Evolutionary conservation across 1,284 basidiomycete species (phyloP), one percentile per base, ranked within the genome.

Genomic region (Bjerkandera adusta): DNA sequence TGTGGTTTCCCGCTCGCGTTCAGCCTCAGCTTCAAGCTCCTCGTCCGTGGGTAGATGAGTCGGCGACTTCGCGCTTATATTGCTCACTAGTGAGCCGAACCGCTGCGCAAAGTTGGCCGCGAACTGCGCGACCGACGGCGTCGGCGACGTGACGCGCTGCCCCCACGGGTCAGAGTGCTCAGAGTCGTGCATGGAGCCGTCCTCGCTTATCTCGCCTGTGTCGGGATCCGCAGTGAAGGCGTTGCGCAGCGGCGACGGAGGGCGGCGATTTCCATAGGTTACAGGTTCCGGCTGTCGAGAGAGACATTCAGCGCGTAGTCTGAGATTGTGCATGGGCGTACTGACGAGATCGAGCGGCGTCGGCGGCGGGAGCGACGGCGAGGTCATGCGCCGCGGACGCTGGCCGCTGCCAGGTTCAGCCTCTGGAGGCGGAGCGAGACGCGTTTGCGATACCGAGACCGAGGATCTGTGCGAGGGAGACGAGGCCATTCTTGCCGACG

Each of bases 21-120:
- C 77, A 8, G 86, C 86, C 51, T 89, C 83, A 4, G 85, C 86
- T 62, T 89, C 87, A 8, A 91, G 64, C 58, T 91, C 85, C 0
- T 83, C 85, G 59, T 88, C 85, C 2, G 81, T 79, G 2, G 77
- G 83, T 49, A 85, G 68, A 16, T 60, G 58, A 3, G 76, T 71
- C 34, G 40, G 30, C 11, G 26, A 26, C 25, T 70, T 68, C 10
- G 77, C 69, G 32, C 62, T 62, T 42, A 75, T 69, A 40, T 67
- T 72, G 37, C 72, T 75, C 49, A 89, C 76, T 45, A 89, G 69
- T 8, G 75, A 76, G 29, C 79, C 78, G 16, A 90, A 77, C 35
- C 81, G 76, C 51, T 85, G 80, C 3, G 84, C 85, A 49, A 90
- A 74, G 59, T 74, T 84, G 12, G 79, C 73, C 20, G 87, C 86